A percentile compares a stretch with the other conserved stretches of the same genome.
Evolutionary conservation across 306 rosid species (phyloP).

Genomic region (Pyrus betulifolia): DNA sequence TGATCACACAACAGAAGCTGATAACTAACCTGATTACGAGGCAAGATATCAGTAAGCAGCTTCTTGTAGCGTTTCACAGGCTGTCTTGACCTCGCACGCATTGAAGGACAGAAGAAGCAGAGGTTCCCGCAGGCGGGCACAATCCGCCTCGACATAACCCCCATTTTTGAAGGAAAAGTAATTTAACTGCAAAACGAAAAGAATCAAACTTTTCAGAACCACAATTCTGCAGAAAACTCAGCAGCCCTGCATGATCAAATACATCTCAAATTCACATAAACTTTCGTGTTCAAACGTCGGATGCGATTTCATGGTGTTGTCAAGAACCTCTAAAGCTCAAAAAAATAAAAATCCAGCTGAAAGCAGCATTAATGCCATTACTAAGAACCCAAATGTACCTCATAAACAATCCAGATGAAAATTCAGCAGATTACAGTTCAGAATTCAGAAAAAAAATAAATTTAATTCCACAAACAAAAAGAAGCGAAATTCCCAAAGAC

Average conservation of each 20-base stretch:
- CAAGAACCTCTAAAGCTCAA: background rate
- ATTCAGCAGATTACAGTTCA: slow-evolving; percentile 2
- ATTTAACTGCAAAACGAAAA: slow-evolving; percentile 26
- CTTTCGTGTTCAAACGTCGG: background rate
- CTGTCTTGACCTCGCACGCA: slow-evolving; percentile 89
- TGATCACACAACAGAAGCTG: background rate
- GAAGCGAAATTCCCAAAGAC: background rate
- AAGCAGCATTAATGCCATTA: slow-evolving; percentile 6
- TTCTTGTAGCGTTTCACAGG: slow-evolving; percentile 94
- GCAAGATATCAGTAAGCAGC: slow-evolving; percentile 74
- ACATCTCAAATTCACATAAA: background rate
- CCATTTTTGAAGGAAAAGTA: slow-evolving; percentile 39
- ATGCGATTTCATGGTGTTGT: background rate
- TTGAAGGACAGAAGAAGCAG: slow-evolving; percentile 80
- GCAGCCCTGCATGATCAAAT: background rate
- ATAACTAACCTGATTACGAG: slow-evolving; percentile 67
- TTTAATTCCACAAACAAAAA: background rate
- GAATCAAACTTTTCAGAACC: slow-evolving; percentile 13
- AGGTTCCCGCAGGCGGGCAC: slow-evolving; percentile 90
- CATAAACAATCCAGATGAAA: background rate
- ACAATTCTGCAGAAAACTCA: background rate
- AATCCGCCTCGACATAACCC: slow-evolving; percentile 98
- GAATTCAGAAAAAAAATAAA: background rate
- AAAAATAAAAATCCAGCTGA: slow-evolving; percentile 14
- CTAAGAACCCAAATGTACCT: background rate